Conservation (phyloP, 352 stramenopile species). For the Phytopythium delawarense region DNA sequence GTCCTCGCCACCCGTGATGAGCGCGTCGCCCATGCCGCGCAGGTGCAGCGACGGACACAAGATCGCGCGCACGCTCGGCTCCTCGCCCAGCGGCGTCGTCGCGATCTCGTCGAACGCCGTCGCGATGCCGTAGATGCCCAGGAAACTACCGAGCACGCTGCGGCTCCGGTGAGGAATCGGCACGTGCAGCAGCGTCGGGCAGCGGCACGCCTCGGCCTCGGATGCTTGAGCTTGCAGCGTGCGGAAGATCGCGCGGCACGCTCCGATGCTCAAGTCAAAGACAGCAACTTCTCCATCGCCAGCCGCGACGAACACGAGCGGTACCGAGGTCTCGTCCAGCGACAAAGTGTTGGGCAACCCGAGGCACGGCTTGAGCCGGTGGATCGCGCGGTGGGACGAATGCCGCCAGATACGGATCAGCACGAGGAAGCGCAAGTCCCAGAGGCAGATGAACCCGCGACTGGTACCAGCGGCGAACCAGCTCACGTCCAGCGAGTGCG, state of each 20-base stretch:
- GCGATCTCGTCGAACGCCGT: slow-evolving; percentile 84
- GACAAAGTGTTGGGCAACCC: slow-evolving; percentile 74
- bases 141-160: slow-evolving; percentile 67
- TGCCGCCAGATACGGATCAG: slow-evolving; percentile 96
- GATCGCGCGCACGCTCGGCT: slow-evolving; percentile 83
- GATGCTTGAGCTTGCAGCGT: slow-evolving; percentile 76
- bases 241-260: slow-evolving; percentile 91
- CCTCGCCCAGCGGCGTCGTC: slow-evolving; percentile 61
- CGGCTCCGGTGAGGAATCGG: slow-evolving; percentile 70
- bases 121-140: slow-evolving; percentile 78
- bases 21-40: slow-evolving; percentile 65
- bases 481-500: slow-evolving; percentile 92
- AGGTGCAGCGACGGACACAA: slow-evolving; percentile 87
- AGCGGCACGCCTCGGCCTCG: slow-evolving; percentile 71
- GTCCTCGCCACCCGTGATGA: slow-evolving; percentile 95
- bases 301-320: slow-evolving; percentile 92
- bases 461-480: slow-evolving; percentile 95
- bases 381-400: slow-evolving; percentile 88
- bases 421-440: slow-evolving; percentile 95
- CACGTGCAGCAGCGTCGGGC: slow-evolving; percentile 69
- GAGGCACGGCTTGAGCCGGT: slow-evolving; percentile 82
- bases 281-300: slow-evolving; percentile 91
- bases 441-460: slow-evolving; percentile 94
- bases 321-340: slow-evolving; percentile 72
- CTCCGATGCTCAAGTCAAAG: slow-evolving; percentile 86